Base-by-base conservation (phyloP, 148 eudicot genomes). In the Rhododendron kiyosumense region DNA sequence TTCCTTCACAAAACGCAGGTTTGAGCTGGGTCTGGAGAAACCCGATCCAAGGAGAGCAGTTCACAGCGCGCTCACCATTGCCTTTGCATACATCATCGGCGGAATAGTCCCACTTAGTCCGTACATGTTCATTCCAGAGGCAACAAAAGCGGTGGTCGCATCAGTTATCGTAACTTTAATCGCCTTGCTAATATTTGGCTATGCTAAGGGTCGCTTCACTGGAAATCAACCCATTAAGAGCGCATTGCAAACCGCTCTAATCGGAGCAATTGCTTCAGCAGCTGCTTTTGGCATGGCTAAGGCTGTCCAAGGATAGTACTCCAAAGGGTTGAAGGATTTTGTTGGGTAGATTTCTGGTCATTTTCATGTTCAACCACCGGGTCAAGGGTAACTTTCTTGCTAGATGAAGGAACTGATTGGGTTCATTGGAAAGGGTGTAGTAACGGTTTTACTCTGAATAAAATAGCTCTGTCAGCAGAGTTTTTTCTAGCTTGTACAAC, bases 221-320 rank as follows among this genome's bases (percentile, higher is more conserved):
- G 99, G 97, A 5, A 91, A 82, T 86, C 92, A 79, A 61, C 98
- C 99, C 0, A 3, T 95, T 0, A 87, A 46, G 81, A 95, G 97
- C 18, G 98, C 99, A 49, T 54, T 96, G 30, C 94, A 96, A 74
- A 96, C 99, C 3, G 92, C 97, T 3, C 86, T 96, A 10, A 96
- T 96, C 7, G 99, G 98, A 84, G 99, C 99, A 36, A 48, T 96
- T 13, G 99, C 98, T 43, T 96, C 99, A 46, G 99, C 99, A 43
- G 98, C 98, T 63, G 99, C 99, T 18, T 96, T 88, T 84, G 99
- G 95, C 85, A 89, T 96, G 97, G 99, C 99, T 78, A 96, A 95
- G 91, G 85, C 86, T 86, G 93, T 96, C 52, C 98, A 92, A 78
- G 88, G 93, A 80, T 88, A 86, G 73, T 32, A 36, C 36, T 20